phyloP scores from a whole-genome alignment of 768 basidiomycete genomes.

The Cantharellus cinnabarinus region DNA sequence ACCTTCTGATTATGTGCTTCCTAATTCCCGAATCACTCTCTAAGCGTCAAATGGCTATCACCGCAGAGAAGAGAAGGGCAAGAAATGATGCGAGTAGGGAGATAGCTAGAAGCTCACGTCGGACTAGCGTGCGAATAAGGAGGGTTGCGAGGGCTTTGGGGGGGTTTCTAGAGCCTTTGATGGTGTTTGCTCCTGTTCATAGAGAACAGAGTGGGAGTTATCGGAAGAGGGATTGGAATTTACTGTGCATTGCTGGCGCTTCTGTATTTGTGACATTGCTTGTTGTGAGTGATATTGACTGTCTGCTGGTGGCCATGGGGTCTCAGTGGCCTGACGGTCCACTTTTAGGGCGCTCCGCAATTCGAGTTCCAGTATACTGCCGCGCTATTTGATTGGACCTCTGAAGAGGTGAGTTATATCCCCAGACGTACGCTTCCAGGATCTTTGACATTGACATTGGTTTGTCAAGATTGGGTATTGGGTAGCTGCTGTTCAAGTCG shows the following conservation, averaged over 20 bases:
- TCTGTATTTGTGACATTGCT: not conserved
- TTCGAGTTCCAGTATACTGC: not conserved
- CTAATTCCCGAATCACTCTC: not conserved
- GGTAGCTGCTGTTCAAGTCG: not conserved
- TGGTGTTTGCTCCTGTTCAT: too few relatives aligned
- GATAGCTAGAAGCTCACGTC: not conserved
- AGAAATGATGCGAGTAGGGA: not conserved
- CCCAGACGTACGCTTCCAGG: not conserved
- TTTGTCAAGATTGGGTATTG: not conserved
- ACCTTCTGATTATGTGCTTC: not conserved
- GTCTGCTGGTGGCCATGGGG: not conserved
- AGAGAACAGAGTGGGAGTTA: too few relatives aligned
- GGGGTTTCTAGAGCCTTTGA: too few relatives aligned
- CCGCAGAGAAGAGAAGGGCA: not conserved
- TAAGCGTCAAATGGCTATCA: not conserved
- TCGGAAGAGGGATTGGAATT: not conserved
- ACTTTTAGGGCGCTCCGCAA: not conserved
- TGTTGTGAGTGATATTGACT: not conserved
- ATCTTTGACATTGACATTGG: not conserved
- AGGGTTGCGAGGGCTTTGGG: too few relatives aligned
- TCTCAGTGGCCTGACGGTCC: not conserved
- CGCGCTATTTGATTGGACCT: not conserved
- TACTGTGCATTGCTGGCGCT: not conserved
- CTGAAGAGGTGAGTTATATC: not conserved
- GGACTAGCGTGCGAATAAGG: too few relatives aligned